Conservation (phyloP, 106 monocot genomes). For the Hemerocallis citrina region DNA sequence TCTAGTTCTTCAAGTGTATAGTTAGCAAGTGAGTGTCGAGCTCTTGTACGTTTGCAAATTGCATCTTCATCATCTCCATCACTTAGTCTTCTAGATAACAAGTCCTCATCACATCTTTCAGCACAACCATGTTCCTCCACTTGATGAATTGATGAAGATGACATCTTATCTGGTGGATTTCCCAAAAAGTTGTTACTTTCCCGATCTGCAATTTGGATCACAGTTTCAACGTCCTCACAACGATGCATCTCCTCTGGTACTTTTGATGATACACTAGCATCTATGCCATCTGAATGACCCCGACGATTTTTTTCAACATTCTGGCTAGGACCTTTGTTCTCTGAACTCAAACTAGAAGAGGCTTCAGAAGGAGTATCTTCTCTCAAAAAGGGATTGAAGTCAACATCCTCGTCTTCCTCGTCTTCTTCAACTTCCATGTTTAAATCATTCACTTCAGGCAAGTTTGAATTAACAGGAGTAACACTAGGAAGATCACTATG, state of each 20-base stretch:
- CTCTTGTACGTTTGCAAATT: slow-evolving; percentile 79
- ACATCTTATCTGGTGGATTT: background rate
- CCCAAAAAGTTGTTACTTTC: background rate
- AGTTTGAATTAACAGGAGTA: background rate
- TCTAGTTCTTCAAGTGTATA: slow-evolving; percentile 86
- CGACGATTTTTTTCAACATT: background rate
- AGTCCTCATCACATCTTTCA: background rate
- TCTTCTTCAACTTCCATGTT: slow-evolving; percentile 52
- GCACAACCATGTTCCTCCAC: background rate
- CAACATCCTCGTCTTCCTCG: slow-evolving; percentile 62
- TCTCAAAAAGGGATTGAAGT: slow-evolving; percentile 55
- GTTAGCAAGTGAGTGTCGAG: slow-evolving; percentile 72
- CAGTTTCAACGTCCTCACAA: slow-evolving; percentile 18
- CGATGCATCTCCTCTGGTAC: background rate
- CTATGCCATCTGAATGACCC: slow-evolving; percentile 5
- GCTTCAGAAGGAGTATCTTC: slow-evolving; percentile 50
- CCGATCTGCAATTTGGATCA: slow-evolving; percentile 15
- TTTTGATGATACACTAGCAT: slow-evolving; percentile 4
- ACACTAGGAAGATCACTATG: background rate
- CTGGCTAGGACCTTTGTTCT: slow-evolving; percentile 21
- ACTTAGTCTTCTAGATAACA: slow-evolving; percentile 1
- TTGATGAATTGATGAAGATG: background rate
- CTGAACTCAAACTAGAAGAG: slow-evolving; percentile 66
- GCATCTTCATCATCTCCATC: slow-evolving; percentile 60
- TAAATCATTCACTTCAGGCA: slow-evolving; percentile 6